Base-by-base conservation (phyloP, 78 protist species). In the Bigelowiella natans region DNA sequence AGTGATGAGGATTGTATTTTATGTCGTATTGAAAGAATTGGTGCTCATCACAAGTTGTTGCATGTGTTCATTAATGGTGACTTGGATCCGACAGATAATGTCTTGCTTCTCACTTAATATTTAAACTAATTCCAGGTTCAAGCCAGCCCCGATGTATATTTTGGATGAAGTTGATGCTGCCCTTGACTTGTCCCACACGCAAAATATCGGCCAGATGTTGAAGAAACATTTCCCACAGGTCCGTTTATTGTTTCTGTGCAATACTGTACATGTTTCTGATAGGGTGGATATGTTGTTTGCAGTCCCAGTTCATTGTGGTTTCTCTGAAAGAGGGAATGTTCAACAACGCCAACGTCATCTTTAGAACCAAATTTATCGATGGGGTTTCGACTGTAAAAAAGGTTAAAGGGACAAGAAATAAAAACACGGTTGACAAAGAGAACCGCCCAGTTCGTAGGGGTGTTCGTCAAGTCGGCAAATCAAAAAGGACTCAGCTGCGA, bases 131-230 rank as follows among this genome's bases (percentile, higher is more conserved):
- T 7, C 73, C 73, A 51, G 73, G 18, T 51, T 51, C 73, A 51
- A 51, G 73, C 99, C 99, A 0, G 99, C 99, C 1, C 99, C 99
- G 0, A 37, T 99, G 94, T 98, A 98, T 94, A 99, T 99, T 38
- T 94, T 99, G 18, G 99, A 99, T 92, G 99, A 99, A 93, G 92
- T 99, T 83, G 99, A 99, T 90, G 98, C 99, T 0, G 99, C 99
- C 2, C 96, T 99, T 2, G 99, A 99, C 73, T 93, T 95, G 39
- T 89, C 95, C 2, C 99, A 99, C 95, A 99, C 99, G 11, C 98
- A 84, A 38, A 84, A 91, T 40, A 39, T 85, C 2, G 90, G 89
- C 84, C 2, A 29, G 84, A 88, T 94, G 92, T 82, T 95, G 92
- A 37, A 38, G 83, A 0, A 28, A 1, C 89, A 92, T 37, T 95